phyloP scores from a whole-genome alignment of 331 rosid species.

The Quercus lobata region DNA sequence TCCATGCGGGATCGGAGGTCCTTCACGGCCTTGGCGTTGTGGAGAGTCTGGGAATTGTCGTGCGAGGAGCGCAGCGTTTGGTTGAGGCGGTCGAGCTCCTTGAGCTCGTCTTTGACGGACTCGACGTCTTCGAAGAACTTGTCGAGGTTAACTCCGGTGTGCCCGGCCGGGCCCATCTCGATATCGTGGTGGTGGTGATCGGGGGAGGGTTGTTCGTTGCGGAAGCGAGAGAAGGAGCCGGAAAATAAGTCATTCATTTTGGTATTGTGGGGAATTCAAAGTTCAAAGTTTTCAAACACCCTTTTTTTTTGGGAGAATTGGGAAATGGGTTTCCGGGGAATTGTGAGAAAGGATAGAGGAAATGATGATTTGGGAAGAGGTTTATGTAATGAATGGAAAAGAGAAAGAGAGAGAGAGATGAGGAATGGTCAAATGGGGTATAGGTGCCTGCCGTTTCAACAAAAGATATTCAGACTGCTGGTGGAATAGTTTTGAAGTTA shows the following conservation, averaged over 20 bases:
- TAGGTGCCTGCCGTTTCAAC: background rate
- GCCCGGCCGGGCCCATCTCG: slow-evolving; percentile 42
- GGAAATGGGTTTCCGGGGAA: no score
- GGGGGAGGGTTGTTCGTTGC: slow-evolving; percentile 44
- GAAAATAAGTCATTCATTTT: slow-evolving; percentile 80
- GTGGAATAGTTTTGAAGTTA: no score
- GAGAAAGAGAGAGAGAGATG: background rate
- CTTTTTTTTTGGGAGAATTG: no score
- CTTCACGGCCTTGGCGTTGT: slow-evolving; percentile 71
- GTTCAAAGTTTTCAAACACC: no score
- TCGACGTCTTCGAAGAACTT: slow-evolving; percentile 82
- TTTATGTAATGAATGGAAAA: no score
- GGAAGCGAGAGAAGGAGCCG: slow-evolving; percentile 73
- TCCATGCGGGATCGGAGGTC: slow-evolving; percentile 92
- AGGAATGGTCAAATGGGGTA: background rate
- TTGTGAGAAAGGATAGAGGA: no score
- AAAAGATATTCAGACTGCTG: no score
- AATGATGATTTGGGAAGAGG: no score
- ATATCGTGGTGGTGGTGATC: slow-evolving; percentile 53
- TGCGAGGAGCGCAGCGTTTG: slow-evolving; percentile 42
- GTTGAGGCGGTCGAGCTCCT: slow-evolving; percentile 58
- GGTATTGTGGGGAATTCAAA: no score
- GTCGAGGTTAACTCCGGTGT: slow-evolving; percentile 51
- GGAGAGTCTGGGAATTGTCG: slow-evolving; percentile 79
- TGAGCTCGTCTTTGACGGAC: slow-evolving; percentile 74